Conservation (phyloP, 192 early-diverging fungal genomes). For the Coemansia sp. region DNA sequence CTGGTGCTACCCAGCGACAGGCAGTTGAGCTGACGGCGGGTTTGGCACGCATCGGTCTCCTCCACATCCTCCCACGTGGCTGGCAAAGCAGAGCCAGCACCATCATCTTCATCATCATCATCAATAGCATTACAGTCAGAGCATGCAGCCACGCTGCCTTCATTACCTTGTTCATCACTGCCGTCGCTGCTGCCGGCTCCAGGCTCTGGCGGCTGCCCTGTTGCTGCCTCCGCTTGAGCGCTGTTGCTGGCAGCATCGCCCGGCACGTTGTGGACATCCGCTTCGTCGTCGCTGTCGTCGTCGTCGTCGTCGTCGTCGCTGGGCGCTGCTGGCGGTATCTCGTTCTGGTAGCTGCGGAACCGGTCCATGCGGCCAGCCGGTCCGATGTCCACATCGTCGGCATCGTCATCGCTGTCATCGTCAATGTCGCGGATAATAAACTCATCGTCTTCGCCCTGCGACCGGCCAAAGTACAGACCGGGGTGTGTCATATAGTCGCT, state of each 20-base stretch:
- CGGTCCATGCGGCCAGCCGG: slow-evolving; percentile 45
- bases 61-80: background rate
- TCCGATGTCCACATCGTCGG: slow-evolving; percentile 25
- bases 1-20: slow-evolving; percentile 33
- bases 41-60: slow-evolving; percentile 1
- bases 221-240: background rate
- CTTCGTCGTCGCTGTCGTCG: slow-evolving; percentile 13
- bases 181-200: background rate
- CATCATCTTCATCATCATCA: slow-evolving; percentile 5
- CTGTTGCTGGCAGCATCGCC: background rate
- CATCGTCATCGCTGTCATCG: slow-evolving; percentile 22
- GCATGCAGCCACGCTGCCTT: slow-evolving; percentile 15
- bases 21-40: slow-evolving; percentile 24
- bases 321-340: slow-evolving; percentile 10
- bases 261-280: background rate
- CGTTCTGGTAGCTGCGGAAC: slow-evolving; percentile 52
- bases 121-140: slow-evolving; percentile 24
- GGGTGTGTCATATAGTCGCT: slow-evolving; percentile 17
- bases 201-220: background rate
- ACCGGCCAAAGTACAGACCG: slow-evolving; percentile 28
- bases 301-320: slow-evolving; percentile 30
- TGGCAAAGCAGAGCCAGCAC: background rate
- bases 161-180: slow-evolving; percentile 31
- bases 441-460: slow-evolving; percentile 24
- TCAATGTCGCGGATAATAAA: slow-evolving; percentile 40